A percentile compares a stretch with the other conserved stretches of the same genome.
phyloP scores from a whole-genome alignment of 2,329 filamentous ascomycete species.

The Escovopsis sp. region DNA sequence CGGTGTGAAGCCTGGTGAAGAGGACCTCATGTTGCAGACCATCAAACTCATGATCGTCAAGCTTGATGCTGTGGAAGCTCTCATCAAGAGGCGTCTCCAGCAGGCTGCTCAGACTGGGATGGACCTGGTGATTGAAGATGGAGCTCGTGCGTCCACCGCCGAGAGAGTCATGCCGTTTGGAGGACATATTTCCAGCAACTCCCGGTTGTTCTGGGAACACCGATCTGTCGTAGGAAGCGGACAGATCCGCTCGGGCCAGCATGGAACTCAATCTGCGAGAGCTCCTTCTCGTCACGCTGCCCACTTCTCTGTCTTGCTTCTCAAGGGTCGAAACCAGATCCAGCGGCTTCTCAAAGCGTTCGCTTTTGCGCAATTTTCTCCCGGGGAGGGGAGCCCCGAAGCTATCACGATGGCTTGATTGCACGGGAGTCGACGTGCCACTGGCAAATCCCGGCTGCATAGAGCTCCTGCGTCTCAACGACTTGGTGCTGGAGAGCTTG shows the following conservation, averaged over 20 bases:
- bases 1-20: slow-evolving; percentile 54
- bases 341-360: slow-evolving; percentile 35
- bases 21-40: slow-evolving; percentile 59
- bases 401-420: slow-evolving; percentile 59
- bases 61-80: slow-evolving; percentile 55
- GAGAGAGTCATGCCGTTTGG: slow-evolving; percentile 59
- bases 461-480: slow-evolving; percentile 42
- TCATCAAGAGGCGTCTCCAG: slow-evolving; percentile 58
- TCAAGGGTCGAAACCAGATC: slow-evolving; percentile 60
- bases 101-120: slow-evolving; percentile 43
- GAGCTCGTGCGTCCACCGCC: slow-evolving; percentile 27
- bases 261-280: slow-evolving; percentile 81
- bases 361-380: slow-evolving; percentile 38
- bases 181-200: slow-evolving; percentile 24
- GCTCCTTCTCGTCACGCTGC: slow-evolving; percentile 40
- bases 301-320: slow-evolving; percentile 42
- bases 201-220: slow-evolving; percentile 57
- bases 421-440: slow-evolving; percentile 63
- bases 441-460: slow-evolving; percentile 56
- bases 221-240: slow-evolving; percentile 66
- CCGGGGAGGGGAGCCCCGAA: slow-evolving; percentile 46
- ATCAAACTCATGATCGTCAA: slow-evolving; percentile 58
- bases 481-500: slow-evolving; percentile 30
- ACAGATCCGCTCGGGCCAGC: slow-evolving; percentile 73
- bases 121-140: slow-evolving; percentile 31